Percentiles rank a stretch among this genome's conserved stretches.
Evolutionary conservation across 345 rosid genomes (phyloP).

Genomic region (Pistacia integerrima): DNA sequence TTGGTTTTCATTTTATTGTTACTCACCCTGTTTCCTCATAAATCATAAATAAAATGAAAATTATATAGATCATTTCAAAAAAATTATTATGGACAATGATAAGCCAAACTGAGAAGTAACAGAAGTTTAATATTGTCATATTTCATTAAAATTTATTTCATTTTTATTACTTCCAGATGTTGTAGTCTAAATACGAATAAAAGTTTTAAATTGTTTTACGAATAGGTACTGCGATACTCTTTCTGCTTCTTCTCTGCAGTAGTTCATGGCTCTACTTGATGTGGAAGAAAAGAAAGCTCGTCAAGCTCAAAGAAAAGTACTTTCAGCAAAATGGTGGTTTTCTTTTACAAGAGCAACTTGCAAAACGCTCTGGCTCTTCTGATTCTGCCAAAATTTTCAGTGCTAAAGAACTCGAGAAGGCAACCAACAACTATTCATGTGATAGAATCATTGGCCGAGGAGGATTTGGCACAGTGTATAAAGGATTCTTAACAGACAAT

Average conservation of each 20-base stretch:
- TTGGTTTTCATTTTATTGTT: too few relatives aligned
- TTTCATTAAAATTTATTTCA: too few relatives aligned
- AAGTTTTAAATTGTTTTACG: background rate
- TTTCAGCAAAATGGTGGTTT: constrained; percentile 31
- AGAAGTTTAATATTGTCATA: too few relatives aligned
- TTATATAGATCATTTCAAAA: too few relatives aligned
- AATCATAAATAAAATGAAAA: too few relatives aligned
- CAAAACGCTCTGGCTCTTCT: background rate
- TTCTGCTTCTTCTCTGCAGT: background rate
- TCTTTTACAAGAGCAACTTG: constrained; percentile 22
- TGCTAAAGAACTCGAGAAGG: constrained; percentile 31
- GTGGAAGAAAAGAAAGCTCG: constrained; percentile 8
- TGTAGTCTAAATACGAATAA: background rate
- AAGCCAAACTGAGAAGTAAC: too few relatives aligned
- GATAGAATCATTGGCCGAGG: constrained; percentile 36
- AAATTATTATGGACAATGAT: too few relatives aligned
- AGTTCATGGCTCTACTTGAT: constrained; percentile 12
- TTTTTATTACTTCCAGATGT: too few relatives aligned
- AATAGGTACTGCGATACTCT: constrained; percentile 16
- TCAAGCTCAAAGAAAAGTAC: constrained; percentile 17
- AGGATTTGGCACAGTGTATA: constrained; percentile 31
- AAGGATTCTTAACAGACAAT: constrained; percentile 5
- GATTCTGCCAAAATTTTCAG: constrained; percentile 18
- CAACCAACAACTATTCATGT: constrained; percentile 30
- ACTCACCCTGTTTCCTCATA: too few relatives aligned